Evolutionary conservation across 2,329 filamentous ascomycete species (phyloP).

Genomic region (Diplocarpon rosae): DNA sequence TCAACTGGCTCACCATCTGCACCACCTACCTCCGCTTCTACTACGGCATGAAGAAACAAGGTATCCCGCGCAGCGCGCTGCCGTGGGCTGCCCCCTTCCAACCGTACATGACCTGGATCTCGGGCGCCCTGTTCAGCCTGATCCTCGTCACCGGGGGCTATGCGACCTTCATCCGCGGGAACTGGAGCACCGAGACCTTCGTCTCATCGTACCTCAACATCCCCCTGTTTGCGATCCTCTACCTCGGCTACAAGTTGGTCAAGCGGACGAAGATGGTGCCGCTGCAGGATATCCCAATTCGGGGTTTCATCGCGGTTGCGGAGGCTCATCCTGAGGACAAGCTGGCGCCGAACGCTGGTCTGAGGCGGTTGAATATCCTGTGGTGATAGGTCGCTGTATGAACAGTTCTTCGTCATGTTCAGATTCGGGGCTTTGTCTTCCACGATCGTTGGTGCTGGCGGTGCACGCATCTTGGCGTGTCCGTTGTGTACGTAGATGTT

Average conservation of each 20-base stretch:
- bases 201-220: constrained; percentile 55
- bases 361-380: constrained; percentile 19
- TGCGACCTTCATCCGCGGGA: constrained; percentile 48
- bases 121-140: constrained; percentile 38
- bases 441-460: no score
- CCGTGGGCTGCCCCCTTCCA: constrained; percentile 46
- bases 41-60: constrained; percentile 43
- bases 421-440: no score
- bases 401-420: no score
- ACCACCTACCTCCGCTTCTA: constrained; percentile 48
- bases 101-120: constrained; percentile 45
- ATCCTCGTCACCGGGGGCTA: constrained; percentile 53
- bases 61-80: constrained; percentile 37
- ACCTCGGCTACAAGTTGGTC: constrained; percentile 41
- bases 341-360: constrained; percentile 9
- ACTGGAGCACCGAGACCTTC: constrained; percentile 46
- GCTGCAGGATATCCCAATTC: constrained; percentile 29
- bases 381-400: constrained; percentile 6
- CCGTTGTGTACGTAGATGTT: no score
- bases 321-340: constrained; percentile 18
- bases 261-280: constrained; percentile 36
- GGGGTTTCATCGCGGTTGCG: constrained; percentile 29
- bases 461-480: no score
- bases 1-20: constrained; percentile 52
- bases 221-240: constrained; percentile 26